phyloP scores from a whole-genome alignment of 257 asterid species.

The Salvia miltiorrhiza region DNA sequence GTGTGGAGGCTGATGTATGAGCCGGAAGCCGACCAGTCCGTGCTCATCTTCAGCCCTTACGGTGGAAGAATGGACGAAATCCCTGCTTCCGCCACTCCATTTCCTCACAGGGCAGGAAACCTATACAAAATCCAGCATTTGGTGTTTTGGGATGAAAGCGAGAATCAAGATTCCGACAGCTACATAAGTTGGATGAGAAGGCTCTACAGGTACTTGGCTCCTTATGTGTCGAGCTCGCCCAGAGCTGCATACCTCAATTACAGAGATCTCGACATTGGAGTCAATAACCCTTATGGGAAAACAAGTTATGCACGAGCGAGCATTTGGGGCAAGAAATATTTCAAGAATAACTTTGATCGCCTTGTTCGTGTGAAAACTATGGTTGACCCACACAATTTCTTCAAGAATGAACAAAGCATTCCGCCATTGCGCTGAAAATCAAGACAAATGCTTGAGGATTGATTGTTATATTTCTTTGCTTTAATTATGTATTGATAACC shows the following conservation, averaged over 20 bases:
- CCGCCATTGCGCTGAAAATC: background rate
- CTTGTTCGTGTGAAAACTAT: background rate
- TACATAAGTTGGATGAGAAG: constrained; percentile 7
- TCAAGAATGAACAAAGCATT: background rate
- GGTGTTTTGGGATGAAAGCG: background rate
- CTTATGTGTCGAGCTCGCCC: background rate
- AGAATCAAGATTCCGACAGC: constrained; percentile 8
- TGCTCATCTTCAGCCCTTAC: background rate
- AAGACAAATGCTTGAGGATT: too few relatives aligned
- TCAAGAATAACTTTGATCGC: background rate
- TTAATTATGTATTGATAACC: too few relatives aligned
- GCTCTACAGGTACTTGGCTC: background rate
- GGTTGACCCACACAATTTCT: background rate
- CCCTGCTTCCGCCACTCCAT: background rate
- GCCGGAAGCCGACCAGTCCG: background rate
- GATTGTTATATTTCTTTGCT: too few relatives aligned
- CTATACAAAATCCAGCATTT: background rate
- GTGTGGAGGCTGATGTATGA: background rate
- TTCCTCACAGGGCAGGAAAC: constrained; percentile 18
- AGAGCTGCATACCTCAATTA: constrained; percentile 1
- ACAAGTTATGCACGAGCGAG: background rate
- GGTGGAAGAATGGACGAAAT: constrained; percentile 17
- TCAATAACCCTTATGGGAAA: background rate
- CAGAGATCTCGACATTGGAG: constrained; percentile 12
- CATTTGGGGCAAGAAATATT: constrained; percentile 2